phyloP scores from a whole-genome alignment of 2,329 filamentous ascomycete genomes.

The Aureobasidium mangrovei region DNA sequence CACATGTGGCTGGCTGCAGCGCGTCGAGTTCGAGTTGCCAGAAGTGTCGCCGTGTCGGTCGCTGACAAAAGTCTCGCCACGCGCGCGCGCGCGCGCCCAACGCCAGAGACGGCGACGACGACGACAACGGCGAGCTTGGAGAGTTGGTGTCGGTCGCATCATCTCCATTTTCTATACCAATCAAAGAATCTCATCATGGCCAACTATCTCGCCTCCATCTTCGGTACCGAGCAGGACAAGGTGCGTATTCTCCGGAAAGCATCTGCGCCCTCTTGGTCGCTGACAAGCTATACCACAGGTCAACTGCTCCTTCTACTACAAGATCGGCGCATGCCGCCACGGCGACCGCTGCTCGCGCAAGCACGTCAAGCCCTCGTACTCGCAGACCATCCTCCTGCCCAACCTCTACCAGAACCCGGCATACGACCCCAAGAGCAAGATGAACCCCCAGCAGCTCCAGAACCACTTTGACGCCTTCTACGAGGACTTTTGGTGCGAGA shows the following conservation, averaged over 20 bases:
- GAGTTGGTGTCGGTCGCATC: not conserved
- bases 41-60: conserved; percentile 9
- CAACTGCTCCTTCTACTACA: conserved; percentile 99
- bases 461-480: conserved; percentile 99
- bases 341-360: conserved; percentile 97
- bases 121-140: conserved; percentile 4
- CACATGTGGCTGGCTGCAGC: not conserved
- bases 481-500: conserved; percentile 99
- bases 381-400: conserved; percentile 92
- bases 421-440: conserved; percentile 92
- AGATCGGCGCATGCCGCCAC: conserved; percentile 97
- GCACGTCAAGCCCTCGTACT: conserved; percentile 98
- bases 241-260: not conserved
- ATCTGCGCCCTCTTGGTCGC: not conserved
- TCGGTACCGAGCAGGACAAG: conserved; percentile 97
- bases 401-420: conserved; percentile 99
- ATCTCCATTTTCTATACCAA: not conserved
- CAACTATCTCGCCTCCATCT: conserved; percentile 98
- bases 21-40: not conserved
- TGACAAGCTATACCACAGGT: conserved; percentile 37
- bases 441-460: conserved; percentile 92
- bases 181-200: conserved; percentile 52
- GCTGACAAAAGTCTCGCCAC: conserved; percentile 13
- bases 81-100: not conserved
- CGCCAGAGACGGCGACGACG: not conserved